Conservation (phyloP, 176 grass and related monocot genomes). For the Saccharum officinarum region DNA sequence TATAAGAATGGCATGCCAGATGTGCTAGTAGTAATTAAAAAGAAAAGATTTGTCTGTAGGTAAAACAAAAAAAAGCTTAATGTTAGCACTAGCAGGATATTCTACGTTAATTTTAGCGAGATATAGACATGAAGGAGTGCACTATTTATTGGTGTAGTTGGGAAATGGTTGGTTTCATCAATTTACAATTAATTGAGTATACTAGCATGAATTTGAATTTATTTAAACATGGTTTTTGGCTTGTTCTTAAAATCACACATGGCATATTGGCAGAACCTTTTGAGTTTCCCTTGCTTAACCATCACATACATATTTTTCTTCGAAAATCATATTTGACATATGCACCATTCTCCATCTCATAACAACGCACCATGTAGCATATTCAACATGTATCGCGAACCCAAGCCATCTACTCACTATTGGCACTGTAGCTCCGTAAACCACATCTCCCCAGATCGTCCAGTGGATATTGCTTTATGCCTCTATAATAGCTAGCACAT, state of each 20-base stretch:
- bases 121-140: too few species aligned
- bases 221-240: too few species aligned
- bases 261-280: background rate
- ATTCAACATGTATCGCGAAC: background rate
- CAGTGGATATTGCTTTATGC: background rate
- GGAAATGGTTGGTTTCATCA: too few species aligned
- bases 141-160: too few species aligned
- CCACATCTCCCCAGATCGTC: background rate
- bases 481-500: background rate
- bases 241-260: too few species aligned
- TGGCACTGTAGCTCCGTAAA: background rate
- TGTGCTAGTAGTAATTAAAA: background rate
- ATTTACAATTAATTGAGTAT: too few species aligned
- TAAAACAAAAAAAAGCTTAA: background rate
- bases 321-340: background rate
- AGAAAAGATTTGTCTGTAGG: background rate
- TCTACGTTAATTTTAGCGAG: too few species aligned
- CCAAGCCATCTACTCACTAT: background rate
- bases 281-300: background rate
- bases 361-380: background rate
- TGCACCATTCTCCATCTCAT: background rate
- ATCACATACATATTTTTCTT: background rate
- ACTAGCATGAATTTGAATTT: too few species aligned
- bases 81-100: too few species aligned
- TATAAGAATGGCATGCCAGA: background rate